Percentiles rank a stretch among this genome's conserved stretches.
These are phyloP conservation scores for Epichloe amarillans DNA, from an alignment of 2,329 filamentous ascomycete species.

Conservation along the genomic window DNA sequence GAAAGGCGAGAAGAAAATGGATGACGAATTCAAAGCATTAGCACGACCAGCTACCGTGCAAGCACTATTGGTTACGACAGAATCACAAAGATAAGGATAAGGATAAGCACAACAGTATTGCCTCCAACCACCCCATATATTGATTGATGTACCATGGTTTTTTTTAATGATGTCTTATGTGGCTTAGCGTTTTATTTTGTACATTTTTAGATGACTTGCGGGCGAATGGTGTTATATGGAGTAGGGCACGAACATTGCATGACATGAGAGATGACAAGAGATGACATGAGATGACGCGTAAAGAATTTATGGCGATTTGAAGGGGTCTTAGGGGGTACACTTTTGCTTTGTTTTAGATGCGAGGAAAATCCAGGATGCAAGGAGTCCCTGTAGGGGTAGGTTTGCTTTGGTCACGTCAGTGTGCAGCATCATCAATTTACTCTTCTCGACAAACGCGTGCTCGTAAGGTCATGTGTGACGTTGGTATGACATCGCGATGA, in stretches of 20 bases:
- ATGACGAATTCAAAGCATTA: conserved; percentile 9
- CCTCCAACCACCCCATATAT: not conserved
- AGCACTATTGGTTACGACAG: conserved; percentile 11
- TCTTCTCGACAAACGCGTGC: no score
- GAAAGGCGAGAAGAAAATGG: conserved; percentile 7
- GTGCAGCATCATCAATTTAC: no score
- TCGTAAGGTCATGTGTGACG: no score
- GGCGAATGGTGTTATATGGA: conserved; percentile 1
- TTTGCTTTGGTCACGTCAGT: no score
- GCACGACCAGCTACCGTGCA: conserved; percentile 8
- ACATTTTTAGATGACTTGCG: not conserved
- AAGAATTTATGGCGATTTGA: no score
- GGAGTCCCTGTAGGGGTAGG: no score
- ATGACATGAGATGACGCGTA: no score
- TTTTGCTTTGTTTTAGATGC: no score
- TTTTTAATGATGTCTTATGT: no score
- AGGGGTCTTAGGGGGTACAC: no score
- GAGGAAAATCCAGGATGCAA: no score
- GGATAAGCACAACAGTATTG: conserved; percentile 1
- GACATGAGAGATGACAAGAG: not conserved
- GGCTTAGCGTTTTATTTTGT: not conserved
- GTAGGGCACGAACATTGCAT: not conserved
- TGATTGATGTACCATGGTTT: not conserved
- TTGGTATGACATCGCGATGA: no score
- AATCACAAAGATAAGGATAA: conserved; percentile 3